phyloP scores from a whole-genome alignment of 345 rosid genomes.

The Lenwebbia sp. region DNA sequence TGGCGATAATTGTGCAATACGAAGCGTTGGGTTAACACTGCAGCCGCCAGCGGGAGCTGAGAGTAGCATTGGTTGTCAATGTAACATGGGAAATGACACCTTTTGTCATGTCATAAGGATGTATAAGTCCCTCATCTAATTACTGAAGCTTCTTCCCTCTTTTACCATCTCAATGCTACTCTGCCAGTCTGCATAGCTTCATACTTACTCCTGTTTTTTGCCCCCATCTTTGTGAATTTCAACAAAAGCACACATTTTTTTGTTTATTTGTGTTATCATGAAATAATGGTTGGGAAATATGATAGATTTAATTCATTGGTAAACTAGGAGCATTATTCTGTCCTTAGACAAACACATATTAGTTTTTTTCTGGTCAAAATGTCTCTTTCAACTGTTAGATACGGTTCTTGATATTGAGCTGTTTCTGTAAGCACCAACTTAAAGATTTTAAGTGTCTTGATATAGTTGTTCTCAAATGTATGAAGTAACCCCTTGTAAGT shows the following conservation, averaged over 20 bases:
- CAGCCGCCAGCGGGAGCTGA: slow-evolving; percentile 3
- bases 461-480: neutral
- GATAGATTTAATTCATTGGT: neutral
- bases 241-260: neutral
- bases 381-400: neutral
- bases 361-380: neutral
- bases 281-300: neutral
- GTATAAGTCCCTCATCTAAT: slow-evolving; percentile 12
- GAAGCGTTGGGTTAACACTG: slow-evolving; percentile 5
- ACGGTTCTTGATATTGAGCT: neutral
- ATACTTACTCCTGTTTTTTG: neutral
- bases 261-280: neutral
- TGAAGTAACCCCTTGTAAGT: neutral
- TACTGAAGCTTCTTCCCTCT: neutral
- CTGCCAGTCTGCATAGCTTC: neutral
- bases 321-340: neutral
- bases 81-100: slow-evolving; percentile 16
- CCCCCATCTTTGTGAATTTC: neutral
- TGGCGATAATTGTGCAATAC: slow-evolving; percentile 23
- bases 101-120: slow-evolving; percentile 21
- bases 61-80: slow-evolving; percentile 17
- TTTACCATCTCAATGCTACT: neutral
- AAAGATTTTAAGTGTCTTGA: neutral
- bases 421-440: neutral
- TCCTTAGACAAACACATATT: neutral